Percentiles rank a stretch among this genome's conserved stretches.
Conservation (phyloP, 495 filamentous ascomycete species). For the Cetradonia linearis region DNA sequence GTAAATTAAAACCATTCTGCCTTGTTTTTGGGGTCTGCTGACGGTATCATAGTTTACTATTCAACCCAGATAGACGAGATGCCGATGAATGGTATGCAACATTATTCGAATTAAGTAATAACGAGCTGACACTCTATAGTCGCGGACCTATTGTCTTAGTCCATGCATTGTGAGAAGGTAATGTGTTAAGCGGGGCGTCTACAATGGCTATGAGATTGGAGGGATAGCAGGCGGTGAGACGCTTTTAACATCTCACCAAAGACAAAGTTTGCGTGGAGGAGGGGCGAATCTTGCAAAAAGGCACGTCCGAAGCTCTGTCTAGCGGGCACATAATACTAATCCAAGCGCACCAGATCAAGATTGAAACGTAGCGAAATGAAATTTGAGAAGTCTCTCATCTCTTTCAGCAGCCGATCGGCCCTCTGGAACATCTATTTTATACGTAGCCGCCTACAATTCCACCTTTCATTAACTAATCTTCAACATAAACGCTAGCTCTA, state of each 20-base stretch:
- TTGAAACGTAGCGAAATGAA: not conserved
- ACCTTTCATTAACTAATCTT: not conserved
- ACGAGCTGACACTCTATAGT: conserved; percentile 31
- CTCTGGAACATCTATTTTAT: not conserved
- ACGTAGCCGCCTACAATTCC: not conserved
- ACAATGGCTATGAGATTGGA: not conserved
- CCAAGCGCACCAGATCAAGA: not conserved
- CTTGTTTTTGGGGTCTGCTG: conserved; percentile 23
- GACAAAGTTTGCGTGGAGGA: conserved; percentile 10
- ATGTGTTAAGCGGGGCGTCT: too few species aligned
- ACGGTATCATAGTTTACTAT: conserved; percentile 61
- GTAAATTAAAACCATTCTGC: conserved; percentile 31
- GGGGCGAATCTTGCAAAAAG: not conserved
- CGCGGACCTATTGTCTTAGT: conserved; percentile 47
- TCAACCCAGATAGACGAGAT: conserved; percentile 99
- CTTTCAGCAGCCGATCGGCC: not conserved
- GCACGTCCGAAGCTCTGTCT: not conserved
- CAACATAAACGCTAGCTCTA: not conserved
- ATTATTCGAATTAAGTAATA: not conserved
- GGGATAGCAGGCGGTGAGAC: not conserved
- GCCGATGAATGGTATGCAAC: conserved; percentile 77
- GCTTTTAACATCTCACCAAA: not conserved
- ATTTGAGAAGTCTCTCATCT: not conserved
- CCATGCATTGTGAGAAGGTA: not conserved
- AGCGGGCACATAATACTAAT: not conserved